Evolutionary conservation across 345 rosid genomes (phyloP).

Genomic region (Murraya paniculata): DNA sequence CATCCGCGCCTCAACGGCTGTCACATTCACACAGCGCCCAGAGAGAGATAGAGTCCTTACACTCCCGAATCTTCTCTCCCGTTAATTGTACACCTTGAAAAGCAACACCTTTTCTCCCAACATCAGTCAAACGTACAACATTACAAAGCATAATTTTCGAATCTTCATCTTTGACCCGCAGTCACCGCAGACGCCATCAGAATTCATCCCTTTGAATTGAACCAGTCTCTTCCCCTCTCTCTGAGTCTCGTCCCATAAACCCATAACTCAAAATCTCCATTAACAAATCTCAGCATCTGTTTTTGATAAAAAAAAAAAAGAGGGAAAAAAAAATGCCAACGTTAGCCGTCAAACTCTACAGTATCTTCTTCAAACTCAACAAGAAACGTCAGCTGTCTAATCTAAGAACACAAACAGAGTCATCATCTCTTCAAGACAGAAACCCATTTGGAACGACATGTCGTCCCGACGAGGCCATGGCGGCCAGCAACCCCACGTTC

Average conservation of each 20-base stretch:
- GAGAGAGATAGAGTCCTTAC: no score
- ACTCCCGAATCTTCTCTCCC: not conserved
- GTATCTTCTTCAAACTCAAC: constrained; percentile 61
- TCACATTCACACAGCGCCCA: not conserved
- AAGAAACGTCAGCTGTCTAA: constrained; percentile 48
- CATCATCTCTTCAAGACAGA: constrained; percentile 23
- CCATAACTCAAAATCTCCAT: not conserved
- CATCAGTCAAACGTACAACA: not conserved
- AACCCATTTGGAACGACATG: constrained; percentile 51
- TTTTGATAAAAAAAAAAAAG: not conserved
- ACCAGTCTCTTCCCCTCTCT: not conserved
- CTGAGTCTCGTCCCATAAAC: not conserved
- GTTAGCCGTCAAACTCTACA: constrained; percentile 52
- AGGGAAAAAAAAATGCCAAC: constrained; percentile 39
- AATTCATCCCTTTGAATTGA: not conserved
- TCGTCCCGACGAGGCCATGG: constrained; percentile 50
- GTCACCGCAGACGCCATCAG: not conserved
- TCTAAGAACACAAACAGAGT: constrained; percentile 8
- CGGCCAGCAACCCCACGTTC: constrained; percentile 55
- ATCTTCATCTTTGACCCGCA: not conserved
- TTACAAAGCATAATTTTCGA: not conserved
- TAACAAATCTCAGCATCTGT: not conserved
- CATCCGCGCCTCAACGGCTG: not conserved
- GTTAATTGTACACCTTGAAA: not conserved
- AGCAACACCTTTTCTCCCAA: not conserved